phyloP scores from a whole-genome alignment of 768 basidiomycete genomes.

The Steccherinum ochraceum region DNA sequence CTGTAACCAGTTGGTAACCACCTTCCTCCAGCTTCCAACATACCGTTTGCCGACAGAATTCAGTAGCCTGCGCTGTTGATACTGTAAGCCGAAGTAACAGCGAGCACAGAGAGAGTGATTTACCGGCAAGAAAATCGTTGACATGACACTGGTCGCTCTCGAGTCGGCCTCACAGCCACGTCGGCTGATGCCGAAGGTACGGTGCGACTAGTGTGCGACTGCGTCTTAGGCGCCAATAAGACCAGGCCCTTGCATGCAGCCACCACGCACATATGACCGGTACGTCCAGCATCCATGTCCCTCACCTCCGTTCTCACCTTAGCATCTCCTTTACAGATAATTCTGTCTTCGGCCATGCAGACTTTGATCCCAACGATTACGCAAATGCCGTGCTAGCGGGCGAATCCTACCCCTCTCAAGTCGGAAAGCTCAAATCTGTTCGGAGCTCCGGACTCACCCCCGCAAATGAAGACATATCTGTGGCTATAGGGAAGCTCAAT shows the following conservation, averaged over 20 bases:
- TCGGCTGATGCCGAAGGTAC: too few relatives aligned
- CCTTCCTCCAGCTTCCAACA: too few relatives aligned
- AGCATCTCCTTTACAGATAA: too few relatives aligned
- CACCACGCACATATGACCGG: constrained; percentile 4
- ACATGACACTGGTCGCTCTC: too few relatives aligned
- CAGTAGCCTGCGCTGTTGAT: too few relatives aligned
- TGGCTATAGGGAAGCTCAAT: constrained; percentile 83
- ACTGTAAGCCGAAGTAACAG: too few relatives aligned
- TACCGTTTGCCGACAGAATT: too few relatives aligned
- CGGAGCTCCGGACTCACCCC: constrained; percentile 41
- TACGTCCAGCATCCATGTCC: constrained; percentile 5
- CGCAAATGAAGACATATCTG: constrained; percentile 80
- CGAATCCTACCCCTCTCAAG: constrained; percentile 57
- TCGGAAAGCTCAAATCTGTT: constrained; percentile 24
- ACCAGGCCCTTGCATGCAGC: neutral
- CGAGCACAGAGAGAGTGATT: too few relatives aligned
- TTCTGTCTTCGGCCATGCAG: constrained; percentile 59
- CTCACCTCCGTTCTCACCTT: constrained; percentile 1
- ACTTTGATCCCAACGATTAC: constrained; percentile 86
- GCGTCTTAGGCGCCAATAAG: neutral
- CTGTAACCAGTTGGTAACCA: too few relatives aligned
- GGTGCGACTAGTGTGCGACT: too few relatives aligned
- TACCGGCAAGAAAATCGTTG: too few relatives aligned
- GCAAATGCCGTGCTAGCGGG: constrained; percentile 88
- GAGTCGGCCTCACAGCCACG: too few relatives aligned